phyloP scores from a whole-genome alignment of 306 rosid species.

The Quillaja saponaria region DNA sequence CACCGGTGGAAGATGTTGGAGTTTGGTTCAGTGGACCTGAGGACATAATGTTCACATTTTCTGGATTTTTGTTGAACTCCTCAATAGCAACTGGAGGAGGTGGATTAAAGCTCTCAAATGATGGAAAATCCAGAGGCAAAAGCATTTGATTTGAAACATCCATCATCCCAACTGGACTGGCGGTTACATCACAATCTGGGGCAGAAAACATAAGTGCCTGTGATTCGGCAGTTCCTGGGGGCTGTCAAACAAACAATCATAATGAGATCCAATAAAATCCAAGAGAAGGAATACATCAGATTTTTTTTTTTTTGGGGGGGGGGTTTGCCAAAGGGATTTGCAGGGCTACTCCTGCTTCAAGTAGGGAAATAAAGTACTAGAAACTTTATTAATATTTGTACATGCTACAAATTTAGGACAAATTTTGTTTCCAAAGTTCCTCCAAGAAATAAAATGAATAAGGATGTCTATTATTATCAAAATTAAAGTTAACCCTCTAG shows the following conservation, averaged over 20 bases:
- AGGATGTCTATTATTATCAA: no score
- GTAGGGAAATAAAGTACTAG: conserved; percentile 13
- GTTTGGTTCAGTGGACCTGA: conserved; percentile 50
- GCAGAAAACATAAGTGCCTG: conserved; percentile 79
- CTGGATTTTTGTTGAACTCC: conserved; percentile 69
- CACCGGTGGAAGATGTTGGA: conserved; percentile 56
- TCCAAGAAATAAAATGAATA: conserved; percentile 17
- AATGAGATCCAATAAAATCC: conserved; percentile 25
- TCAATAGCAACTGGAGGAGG: conserved; percentile 59
- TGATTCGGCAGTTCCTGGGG: conserved; percentile 97
- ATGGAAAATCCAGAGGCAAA: conserved; percentile 67
- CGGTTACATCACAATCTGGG: conserved; percentile 69
- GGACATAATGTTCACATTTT: conserved; percentile 45
- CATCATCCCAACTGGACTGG: conserved; percentile 76
- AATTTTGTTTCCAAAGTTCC: conserved; percentile 13
- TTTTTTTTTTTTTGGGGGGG: no score
- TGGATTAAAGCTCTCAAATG: conserved; percentile 77
- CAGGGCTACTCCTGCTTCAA: conserved; percentile 14
- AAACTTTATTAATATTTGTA: conserved; percentile 16
- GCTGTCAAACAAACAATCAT: conserved; percentile 62
- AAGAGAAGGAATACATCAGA: no score
- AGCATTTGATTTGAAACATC: conserved; percentile 77
- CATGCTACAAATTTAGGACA: conserved; percentile 22
- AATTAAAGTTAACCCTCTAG: no score
- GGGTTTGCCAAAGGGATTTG: conserved; percentile 16